Evolutionary conservation across 1,284 basidiomycete species (phyloP), one percentile per base, ranked within the genome.

Genomic region (Boletus smithii): DNA sequence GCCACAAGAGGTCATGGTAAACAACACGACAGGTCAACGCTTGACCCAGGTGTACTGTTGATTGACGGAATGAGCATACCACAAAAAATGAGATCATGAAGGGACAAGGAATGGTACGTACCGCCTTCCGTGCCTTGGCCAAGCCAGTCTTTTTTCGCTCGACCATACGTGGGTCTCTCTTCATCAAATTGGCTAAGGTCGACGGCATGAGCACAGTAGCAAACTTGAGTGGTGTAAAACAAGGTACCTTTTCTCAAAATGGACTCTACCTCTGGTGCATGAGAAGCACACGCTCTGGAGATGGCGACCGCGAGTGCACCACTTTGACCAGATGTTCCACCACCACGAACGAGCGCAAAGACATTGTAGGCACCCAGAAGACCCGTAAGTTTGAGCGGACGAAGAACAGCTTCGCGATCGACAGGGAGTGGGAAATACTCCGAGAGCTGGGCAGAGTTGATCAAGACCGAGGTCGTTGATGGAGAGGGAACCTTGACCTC

Each of bases 121-220:
- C 91, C 69, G 77, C 78, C 73, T 95, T 95, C 68, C 95, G 84
- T 53, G 95, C 91, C 75, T 97, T 97, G 53, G 86, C 83, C 57
- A 83, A 69, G 52, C 90, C 90, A 8, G 95, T 93, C 79, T 98
- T 97, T 74, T 99, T 99, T 58, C 95, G 81, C 74, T 99, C 95
- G 26, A 97, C 94, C 87, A 95, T 91, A 69, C 95, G 88, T 38
- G 93, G 91, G 73, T 99, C 95, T 63, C 95, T 85, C 68, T 84
- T 83, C 51, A 94, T 71, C 31, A 95, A 73, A 72, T 92, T 88
- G 54, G 91, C 95, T 94, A 67, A 0, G 29, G 54, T 46, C 51
- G 46, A 56, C 42, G 33, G 35, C 36, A 29, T 53, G 13, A 58
- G 43, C 27, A 38, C 2, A 0, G 9, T 14, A 2, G n/a, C 13